phyloP scores from a whole-genome alignment of 352 stramenopile species.

The Phytophthora pini region DNA sequence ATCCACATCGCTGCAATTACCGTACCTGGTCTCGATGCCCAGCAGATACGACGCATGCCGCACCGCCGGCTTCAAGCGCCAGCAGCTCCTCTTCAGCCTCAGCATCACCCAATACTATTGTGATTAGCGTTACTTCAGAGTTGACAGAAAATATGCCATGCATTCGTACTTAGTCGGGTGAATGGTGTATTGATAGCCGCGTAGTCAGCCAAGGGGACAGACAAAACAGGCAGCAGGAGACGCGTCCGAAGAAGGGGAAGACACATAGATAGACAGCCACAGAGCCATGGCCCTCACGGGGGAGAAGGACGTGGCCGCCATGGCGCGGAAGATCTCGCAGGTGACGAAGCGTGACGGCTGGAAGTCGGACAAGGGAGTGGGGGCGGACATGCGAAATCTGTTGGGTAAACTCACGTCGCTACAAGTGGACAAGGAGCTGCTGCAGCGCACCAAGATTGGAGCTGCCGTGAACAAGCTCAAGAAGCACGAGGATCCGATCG shows the following conservation, averaged over 20 bases:
- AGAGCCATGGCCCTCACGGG: conserved; percentile 35
- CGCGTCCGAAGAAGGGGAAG: conserved; percentile 2
- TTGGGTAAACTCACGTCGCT: conserved; percentile 80
- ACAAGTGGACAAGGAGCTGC: conserved; percentile 75
- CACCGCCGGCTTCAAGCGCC: not conserved
- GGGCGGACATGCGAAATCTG: conserved; percentile 68
- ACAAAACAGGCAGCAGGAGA: too few relatives aligned
- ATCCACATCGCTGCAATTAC: not conserved
- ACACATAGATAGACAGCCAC: not conserved
- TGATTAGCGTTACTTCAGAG: not conserved
- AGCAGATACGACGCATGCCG: conserved; percentile 81
- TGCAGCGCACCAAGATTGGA: conserved; percentile 82
- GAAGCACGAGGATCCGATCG: conserved; percentile 85
- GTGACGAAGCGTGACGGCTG: conserved; percentile 71
- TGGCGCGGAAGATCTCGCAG: conserved; percentile 77
- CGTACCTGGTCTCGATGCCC: conserved; percentile 93
- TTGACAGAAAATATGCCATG: not conserved
- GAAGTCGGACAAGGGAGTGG: conserved; percentile 63
- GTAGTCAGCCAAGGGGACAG: conserved; percentile 10
- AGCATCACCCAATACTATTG: conserved; percentile 6
- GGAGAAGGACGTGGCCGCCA: conserved; percentile 61
- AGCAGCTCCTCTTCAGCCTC: conserved; percentile 1
- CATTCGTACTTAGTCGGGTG: not conserved
- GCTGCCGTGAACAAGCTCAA: conserved; percentile 85
- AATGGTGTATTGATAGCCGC: conserved; percentile 18